Conservation (phyloP, 2,329 filamentous ascomycete species). For the Alternaria sp. region DNA sequence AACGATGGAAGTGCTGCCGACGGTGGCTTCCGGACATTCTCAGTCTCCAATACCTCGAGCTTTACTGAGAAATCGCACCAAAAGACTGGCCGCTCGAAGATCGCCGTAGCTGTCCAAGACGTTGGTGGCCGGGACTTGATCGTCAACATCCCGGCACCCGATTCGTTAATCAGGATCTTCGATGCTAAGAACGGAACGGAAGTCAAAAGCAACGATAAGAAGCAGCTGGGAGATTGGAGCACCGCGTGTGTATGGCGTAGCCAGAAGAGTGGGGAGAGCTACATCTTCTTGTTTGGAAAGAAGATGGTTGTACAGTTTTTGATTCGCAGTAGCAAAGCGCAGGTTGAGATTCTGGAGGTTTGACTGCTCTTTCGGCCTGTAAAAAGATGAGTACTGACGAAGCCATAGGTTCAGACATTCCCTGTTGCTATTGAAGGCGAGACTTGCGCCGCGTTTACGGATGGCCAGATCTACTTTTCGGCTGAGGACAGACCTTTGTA, state of each 20-base stretch:
- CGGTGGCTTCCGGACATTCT: conserved; percentile 37
- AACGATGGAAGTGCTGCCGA: conserved; percentile 43
- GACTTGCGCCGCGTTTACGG: conserved; percentile 29
- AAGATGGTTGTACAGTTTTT: conserved; percentile 40
- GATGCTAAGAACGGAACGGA: conserved; percentile 27
- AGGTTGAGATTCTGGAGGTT: conserved; percentile 37
- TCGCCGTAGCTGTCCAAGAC: conserved; percentile 34
- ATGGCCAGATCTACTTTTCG: conserved; percentile 38
- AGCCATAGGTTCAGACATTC: conserved; percentile 38
- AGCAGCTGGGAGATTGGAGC: conserved; percentile 42
- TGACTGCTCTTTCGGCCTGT: too few species aligned
- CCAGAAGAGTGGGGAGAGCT: conserved; percentile 33
- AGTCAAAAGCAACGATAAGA: conserved; percentile 32
- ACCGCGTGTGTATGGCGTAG: conserved; percentile 41
- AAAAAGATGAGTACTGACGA: conserved; percentile 2
- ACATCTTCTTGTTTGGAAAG: conserved; percentile 44
- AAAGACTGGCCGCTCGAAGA: conserved; percentile 40
- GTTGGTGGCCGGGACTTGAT: conserved; percentile 35
- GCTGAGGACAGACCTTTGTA: conserved; percentile 38
- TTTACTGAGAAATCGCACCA: conserved; percentile 28
- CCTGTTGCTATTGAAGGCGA: conserved; percentile 39
- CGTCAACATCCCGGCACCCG: conserved; percentile 40
- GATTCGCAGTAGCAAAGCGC: conserved; percentile 17
- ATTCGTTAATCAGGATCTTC: conserved; percentile 38
- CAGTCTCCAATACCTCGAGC: conserved; percentile 9